Conservation (phyloP, 1,139 yeast genomes). For the Candida tetrigidarum region DNA sequence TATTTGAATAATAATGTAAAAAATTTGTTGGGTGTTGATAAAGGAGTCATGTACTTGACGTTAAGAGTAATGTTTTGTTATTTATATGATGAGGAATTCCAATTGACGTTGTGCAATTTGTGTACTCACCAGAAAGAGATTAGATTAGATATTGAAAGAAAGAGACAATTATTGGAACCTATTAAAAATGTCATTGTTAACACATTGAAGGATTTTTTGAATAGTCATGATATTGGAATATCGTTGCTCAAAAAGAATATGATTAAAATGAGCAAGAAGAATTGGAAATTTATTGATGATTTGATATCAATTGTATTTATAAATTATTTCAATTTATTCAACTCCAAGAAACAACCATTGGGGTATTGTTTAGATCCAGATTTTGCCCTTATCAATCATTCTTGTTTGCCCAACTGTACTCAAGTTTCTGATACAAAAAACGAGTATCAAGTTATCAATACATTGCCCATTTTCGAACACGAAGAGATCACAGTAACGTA, state of each 20-base stretch:
- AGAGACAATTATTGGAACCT: slow-evolving; percentile 4
- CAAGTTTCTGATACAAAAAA: slow-evolving; percentile 21
- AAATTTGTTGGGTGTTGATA: background rate
- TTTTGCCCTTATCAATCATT: slow-evolving; percentile 36
- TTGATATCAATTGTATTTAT: slow-evolving; percentile 15
- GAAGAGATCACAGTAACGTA: slow-evolving; percentile 37
- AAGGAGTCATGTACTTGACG: slow-evolving; percentile 6
- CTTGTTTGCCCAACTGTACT: slow-evolving; percentile 34
- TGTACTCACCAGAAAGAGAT: slow-evolving; percentile 17
- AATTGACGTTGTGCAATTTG: slow-evolving; percentile 13
- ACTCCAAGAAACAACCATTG: slow-evolving; percentile 21
- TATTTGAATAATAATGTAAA: slow-evolving; percentile 1
- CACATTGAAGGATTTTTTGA: slow-evolving; percentile 10
- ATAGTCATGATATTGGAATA: slow-evolving; percentile 8
- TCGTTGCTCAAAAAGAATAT: slow-evolving; percentile 6
- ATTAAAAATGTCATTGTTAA: slow-evolving; percentile 11
- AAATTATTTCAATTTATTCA: slow-evolving; percentile 13
- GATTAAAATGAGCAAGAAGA: slow-evolving; percentile 9
- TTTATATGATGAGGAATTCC: slow-evolving; percentile 13
- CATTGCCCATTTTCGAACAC: slow-evolving; percentile 21
- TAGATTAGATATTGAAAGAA: slow-evolving; percentile 11
- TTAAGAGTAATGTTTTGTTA: slow-evolving; percentile 13
- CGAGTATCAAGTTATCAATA: slow-evolving; percentile 19
- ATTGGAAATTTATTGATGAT: slow-evolving; percentile 18
- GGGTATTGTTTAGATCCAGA: slow-evolving; percentile 41